Base-by-base conservation (phyloP, 371 early-diverging fungal species). In the Mucor plumbeus region DNA sequence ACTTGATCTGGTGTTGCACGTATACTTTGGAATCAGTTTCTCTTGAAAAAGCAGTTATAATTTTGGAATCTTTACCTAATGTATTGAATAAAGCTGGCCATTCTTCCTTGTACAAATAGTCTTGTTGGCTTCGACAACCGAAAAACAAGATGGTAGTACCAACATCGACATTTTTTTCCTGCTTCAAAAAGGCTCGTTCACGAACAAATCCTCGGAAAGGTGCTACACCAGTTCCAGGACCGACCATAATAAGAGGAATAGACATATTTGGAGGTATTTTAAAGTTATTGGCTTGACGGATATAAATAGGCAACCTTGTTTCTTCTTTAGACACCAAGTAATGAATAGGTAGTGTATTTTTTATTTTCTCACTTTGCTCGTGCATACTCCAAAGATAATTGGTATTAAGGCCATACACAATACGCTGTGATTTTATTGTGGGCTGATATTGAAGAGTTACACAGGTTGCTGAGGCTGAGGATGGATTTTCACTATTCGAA, bases 191-290 rank as follows among this genome's bases (percentile, higher is more conserved):
- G 13, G 90, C 90, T 65, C 99, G 92, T 70, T 99, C 98, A 65
- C 91, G 91, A 3, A 97, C 78, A 79, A 99, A 99, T 0, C 91
- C 99, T 41, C 94, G 90, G 93, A 98, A 97, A 19, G 99, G 99
- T 10, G 99, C 99, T 21, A 99, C 94, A 48, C 99, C 99, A 1
- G 99, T 99, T 54, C 99, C 99, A n/a, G 99, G 98, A 4, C 99
- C 98, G 38, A 99, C 81, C 97, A 99, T 97, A 50, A 99, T 88
- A 43, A 99, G 80, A 15, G 98, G 97, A 8, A 89, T 78, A 40
- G 83, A 67, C 21, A 87, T 81, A 72, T 94, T 88, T 10, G 85
- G 81, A 15, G 97, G 99, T 63, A 97, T 79, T 57, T 91, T 88
- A 87, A 99, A 99, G 63, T 87, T 83, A 34, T 14, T 53, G n/a